Base-by-base conservation (phyloP, 2,329 filamentous ascomycete genomes). In the Rhinocladiella mackenziei region DNA sequence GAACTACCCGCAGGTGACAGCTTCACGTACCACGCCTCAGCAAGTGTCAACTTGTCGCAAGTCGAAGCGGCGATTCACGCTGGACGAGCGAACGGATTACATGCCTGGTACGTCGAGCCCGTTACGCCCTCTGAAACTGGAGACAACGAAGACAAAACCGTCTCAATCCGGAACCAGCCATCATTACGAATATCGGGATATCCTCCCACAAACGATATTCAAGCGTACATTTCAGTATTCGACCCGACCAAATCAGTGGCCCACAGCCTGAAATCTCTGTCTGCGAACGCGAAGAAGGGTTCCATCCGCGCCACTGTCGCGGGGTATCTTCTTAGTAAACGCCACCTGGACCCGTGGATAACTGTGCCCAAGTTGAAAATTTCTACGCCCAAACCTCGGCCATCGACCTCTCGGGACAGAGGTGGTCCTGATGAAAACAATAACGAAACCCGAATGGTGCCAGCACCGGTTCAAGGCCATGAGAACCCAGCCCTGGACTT, bases 141-240 rank as follows among this genome's bases (percentile, higher is more conserved):
- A 6, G 14, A 28, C 4, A 28, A 43, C 32, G 17, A 46, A 4
- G 14, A 29, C 7, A 28, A 41, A 29, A n/a, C 45, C 11, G 39
- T 45, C 13, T 8, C n/a, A 5, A 23, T 43, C 13, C 38, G 42
- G 11, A 42, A 32, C 5, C 45, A 49, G 5, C 39, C 50, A n/a
- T 39, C 36, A 3, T 33, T 50, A 15, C 31, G 46, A 26, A 53
- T 66, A 59, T 60, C 58, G 43, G 48, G 53, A 5, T 66, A 75
- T 5, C 80, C 80, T 5, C 67, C 75, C 1, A 64, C 64, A 32
- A 55, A 72, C 41, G 84, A 88, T 56, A 74, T 83, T 44, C 71
- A 75, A 31, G 77, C 83, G 13, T 88, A 89, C 67, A 74, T 78
- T 26, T 69, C 75, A 35, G 72, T 89, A 58, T 88, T 87, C 69